Percentiles rank a stretch among this genome's conserved stretches.
Conservation (phyloP, 257 asterid genomes). For the Scutellaria minor region DNA sequence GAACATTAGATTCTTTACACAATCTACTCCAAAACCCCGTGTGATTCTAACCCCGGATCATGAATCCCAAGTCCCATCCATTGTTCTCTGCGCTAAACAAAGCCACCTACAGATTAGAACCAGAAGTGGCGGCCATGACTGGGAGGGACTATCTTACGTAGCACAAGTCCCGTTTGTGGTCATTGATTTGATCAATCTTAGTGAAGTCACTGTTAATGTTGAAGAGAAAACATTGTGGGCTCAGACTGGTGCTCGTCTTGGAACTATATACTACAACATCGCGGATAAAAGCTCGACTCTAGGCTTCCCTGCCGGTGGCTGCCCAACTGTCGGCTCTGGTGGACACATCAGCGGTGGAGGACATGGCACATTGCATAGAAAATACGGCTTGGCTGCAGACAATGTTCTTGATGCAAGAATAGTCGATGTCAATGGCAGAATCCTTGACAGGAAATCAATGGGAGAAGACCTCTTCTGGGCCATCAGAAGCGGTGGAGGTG, state of each 20-base stretch:
- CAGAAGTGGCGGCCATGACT: slow-evolving; percentile 54
- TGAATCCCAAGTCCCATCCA: slow-evolving; percentile 37
- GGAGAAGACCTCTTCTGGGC: slow-evolving; percentile 25
- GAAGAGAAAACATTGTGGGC: slow-evolving; percentile 41
- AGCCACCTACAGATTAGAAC: slow-evolving; percentile 34
- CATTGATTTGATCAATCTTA: slow-evolving; percentile 42
- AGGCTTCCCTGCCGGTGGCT: slow-evolving; percentile 43
- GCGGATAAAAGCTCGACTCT: slow-evolving; percentile 34
- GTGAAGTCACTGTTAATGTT: slow-evolving; percentile 31
- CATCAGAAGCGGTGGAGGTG: slow-evolving; percentile 16
- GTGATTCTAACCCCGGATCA: slow-evolving; percentile 38
- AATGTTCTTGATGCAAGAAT: slow-evolving; percentile 46
- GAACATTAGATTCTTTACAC: neutral
- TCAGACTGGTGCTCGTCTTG: slow-evolving; percentile 36
- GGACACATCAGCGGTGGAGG: slow-evolving; percentile 51
- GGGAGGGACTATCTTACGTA: slow-evolving; percentile 42
- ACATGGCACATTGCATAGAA: slow-evolving; percentile 40
- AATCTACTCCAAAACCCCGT: neutral
- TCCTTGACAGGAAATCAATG: slow-evolving; percentile 29
- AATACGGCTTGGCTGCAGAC: slow-evolving; percentile 44
- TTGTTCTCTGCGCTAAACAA: slow-evolving; percentile 36
- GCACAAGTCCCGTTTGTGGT: slow-evolving; percentile 33
- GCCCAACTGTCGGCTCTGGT: slow-evolving; percentile 48
- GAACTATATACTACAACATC: slow-evolving; percentile 39
- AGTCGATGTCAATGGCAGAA: slow-evolving; percentile 37